These are phyloP conservation scores for Macrophomina tecta DNA, from an alignment of 2,329 filamentous ascomycete species.

Conservation along the genomic window DNA sequence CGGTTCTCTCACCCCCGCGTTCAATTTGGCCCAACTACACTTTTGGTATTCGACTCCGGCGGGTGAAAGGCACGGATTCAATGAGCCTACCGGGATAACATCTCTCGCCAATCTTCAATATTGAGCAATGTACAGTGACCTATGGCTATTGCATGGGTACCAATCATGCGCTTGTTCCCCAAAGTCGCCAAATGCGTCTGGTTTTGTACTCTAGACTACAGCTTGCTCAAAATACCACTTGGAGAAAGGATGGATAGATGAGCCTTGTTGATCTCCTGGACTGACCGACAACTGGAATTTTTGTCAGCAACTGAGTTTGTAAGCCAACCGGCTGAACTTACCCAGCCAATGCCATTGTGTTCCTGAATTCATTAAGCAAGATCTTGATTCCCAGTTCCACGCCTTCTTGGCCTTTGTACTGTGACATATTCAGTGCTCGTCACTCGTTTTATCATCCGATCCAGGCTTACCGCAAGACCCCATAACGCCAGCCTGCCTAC, in stretches of 20 bases:
- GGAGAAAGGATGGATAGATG: conserved; percentile 19
- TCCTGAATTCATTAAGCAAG: conserved; percentile 39
- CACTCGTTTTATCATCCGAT: too few relatives aligned
- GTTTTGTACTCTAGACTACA: not conserved
- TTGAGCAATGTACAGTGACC: not conserved
- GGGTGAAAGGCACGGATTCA: too few relatives aligned
- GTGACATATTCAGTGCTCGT: not conserved
- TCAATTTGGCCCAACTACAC: too few relatives aligned
- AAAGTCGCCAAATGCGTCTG: not conserved
- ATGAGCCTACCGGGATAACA: too few relatives aligned
- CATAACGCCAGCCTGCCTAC: conserved; percentile 56
- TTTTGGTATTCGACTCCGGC: too few relatives aligned
- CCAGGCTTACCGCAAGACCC: conserved; percentile 52
- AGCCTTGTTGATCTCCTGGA: conserved; percentile 28
- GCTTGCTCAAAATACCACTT: conserved; percentile 16
- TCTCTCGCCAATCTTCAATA: too few relatives aligned
- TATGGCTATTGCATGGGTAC: not conserved
- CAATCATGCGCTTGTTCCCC: not conserved
- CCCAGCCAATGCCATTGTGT: conserved; percentile 40
- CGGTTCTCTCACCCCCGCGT: too few relatives aligned
- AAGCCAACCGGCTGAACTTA: conserved; percentile 5
- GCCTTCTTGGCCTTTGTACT: conserved; percentile 46
- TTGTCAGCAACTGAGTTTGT: not conserved
- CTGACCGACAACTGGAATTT: not conserved
- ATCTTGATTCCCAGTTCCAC: conserved; percentile 54